These are phyloP conservation scores for Heterobasidion occidentale DNA, from an alignment of 1,284 basidiomycete species.

Conservation along the genomic window DNA sequence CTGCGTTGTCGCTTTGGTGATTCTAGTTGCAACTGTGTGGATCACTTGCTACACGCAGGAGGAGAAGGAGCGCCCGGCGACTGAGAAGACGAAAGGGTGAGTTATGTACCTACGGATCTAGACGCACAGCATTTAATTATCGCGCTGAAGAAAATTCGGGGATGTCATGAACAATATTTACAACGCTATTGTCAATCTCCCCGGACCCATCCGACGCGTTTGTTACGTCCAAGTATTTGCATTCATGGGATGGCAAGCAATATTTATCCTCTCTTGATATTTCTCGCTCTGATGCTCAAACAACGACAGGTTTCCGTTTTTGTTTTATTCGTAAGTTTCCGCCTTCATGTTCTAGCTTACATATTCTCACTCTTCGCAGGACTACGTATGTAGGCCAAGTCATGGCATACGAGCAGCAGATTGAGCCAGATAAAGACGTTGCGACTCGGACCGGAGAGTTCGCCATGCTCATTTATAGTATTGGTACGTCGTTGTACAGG, in stretches of 20 bases:
- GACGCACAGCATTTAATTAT: conserved; percentile 4
- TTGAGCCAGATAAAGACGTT: conserved; percentile 69
- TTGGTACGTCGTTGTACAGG: conserved; percentile 42
- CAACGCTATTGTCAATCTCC: conserved; percentile 65
- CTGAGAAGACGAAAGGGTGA: conserved; percentile 36
- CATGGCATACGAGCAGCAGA: conserved; percentile 70
- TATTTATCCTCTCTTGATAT: background rate
- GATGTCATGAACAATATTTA: conserved; percentile 75
- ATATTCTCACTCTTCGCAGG: conserved; percentile 24
- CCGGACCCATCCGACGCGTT: conserved; percentile 77
- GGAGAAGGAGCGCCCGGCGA: conserved; percentile 56
- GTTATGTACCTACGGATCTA: conserved; percentile 5
- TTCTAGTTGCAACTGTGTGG: conserved; percentile 78
- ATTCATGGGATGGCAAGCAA: conserved; percentile 80
- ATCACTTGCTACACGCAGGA: conserved; percentile 81
- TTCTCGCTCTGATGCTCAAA: conserved; percentile 1
- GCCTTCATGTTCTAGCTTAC: conserved; percentile 2
- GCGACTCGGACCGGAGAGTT: conserved; percentile 85
- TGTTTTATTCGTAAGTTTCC: conserved; percentile 76
- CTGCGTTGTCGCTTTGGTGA: conserved; percentile 77
- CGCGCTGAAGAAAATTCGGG: conserved; percentile 32
- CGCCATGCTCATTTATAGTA: conserved; percentile 86
- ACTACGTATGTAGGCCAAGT: conserved; percentile 91
- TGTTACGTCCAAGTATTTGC: conserved; percentile 89
- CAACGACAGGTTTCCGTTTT: conserved; percentile 78